Conservation (phyloP, 805 yeast genomes). For the Zygotorulaspora danielsina region DNA sequence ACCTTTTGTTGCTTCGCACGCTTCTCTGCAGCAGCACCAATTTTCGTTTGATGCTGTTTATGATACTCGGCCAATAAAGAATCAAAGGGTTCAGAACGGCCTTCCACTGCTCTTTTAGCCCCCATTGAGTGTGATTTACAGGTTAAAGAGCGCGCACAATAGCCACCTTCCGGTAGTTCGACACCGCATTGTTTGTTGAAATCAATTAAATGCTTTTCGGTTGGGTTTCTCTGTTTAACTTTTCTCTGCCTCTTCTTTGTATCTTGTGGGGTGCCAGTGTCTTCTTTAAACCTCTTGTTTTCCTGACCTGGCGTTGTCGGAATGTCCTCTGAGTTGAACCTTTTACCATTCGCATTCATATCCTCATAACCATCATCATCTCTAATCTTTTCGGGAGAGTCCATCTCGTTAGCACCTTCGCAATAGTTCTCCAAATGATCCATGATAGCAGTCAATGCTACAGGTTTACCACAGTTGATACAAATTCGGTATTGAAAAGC, state of each 20-base stretch:
- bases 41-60: conserved; percentile 84
- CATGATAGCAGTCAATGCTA: conserved; percentile 23
- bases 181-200: conserved; percentile 97
- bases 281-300: conserved; percentile 13
- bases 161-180: conserved; percentile 86
- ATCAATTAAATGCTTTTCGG: conserved; percentile 69
- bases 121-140: conserved; percentile 99
- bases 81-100: conserved; percentile 91
- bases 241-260: conserved; percentile 34
- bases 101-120: conserved; percentile 91
- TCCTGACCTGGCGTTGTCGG: conserved; percentile 22
- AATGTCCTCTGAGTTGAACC: conserved; percentile 19
- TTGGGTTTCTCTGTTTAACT: conserved; percentile 54
- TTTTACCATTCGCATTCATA: conserved; percentile 18
- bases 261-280: conserved; percentile 14
- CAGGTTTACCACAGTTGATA: conserved; percentile 33
- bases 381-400: conserved; percentile 9
- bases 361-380: conserved; percentile 10
- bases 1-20: conserved; percentile 63
- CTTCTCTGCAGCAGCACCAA: conserved; percentile 75
- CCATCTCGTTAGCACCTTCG: conserved; percentile 15
- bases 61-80: conserved; percentile 83
- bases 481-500: conserved; percentile 30
- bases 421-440: conserved; percentile 33
- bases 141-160: conserved; percentile 91